A percentile compares a stretch with the other conserved stretches of the same genome.
Evolutionary conservation across 2,329 filamentous ascomycete genomes (phyloP).

Genomic region (Cryoendolithus antarcticus): DNA sequence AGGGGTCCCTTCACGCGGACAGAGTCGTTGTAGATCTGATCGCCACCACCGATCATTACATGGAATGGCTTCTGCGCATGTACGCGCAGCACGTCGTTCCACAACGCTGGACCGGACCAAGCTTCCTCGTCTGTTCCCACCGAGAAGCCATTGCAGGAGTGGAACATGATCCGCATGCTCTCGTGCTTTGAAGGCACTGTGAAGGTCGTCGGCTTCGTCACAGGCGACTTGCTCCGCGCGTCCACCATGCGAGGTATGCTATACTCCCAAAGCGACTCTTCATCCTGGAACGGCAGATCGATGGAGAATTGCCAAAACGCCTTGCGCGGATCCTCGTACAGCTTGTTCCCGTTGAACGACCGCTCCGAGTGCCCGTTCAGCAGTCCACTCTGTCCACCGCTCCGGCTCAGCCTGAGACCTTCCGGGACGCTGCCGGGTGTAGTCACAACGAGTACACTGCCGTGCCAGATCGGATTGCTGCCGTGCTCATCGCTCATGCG

Average conservation of each 20-base stretch:
- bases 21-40: conserved; percentile 69
- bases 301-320: conserved; percentile 49
- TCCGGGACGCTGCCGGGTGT: conserved; percentile 54
- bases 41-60: conserved; percentile 76
- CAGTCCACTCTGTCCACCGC: conserved; percentile 15
- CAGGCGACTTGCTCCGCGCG: conserved; percentile 9
- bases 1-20: conserved; percentile 77
- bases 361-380: conserved; percentile 14
- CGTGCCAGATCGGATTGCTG: conserved; percentile 53
- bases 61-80: conserved; percentile 50
- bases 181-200: conserved; percentile 45
- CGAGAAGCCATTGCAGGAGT: conserved; percentile 57
- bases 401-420: conserved; percentile 46
- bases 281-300: conserved; percentile 53
- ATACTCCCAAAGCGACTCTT: conserved; percentile 71
- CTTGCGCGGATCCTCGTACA: conserved; percentile 47
- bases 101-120: conserved; percentile 47
- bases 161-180: conserved; percentile 59
- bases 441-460: conserved; percentile 78
- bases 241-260: conserved; percentile 47
- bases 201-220: conserved; percentile 35
- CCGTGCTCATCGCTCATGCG: conserved; percentile 49
- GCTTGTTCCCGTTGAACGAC: conserved; percentile 33
- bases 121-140: conserved; percentile 52
- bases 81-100: conserved; percentile 52